A percentile compares a stretch with the other conserved stretches of the same genome.
Evolutionary conservation across 2,329 filamentous ascomycete species (phyloP).

Genomic region (Leptographium radiaticola): DNA sequence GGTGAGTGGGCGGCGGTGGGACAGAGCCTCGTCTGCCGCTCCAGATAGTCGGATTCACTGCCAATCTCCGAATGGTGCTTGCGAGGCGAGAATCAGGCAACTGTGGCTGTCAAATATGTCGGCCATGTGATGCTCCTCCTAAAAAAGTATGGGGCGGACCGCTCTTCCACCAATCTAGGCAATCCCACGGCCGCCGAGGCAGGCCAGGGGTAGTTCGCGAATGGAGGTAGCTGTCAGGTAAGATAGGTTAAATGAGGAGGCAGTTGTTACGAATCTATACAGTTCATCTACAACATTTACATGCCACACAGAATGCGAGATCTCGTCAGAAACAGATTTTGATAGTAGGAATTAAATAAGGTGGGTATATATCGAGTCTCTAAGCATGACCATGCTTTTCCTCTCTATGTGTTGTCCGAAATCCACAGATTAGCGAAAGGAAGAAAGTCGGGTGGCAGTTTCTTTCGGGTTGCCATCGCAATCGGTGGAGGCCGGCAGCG

Average conservation of each 20-base stretch:
- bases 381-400: background rate
- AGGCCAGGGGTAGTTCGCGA: no score
- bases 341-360: background rate
- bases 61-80: background rate
- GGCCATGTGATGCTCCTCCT: no score
- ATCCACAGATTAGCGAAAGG: background rate
- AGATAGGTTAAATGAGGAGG: no score
- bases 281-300: no score
- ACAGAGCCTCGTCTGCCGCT: background rate
- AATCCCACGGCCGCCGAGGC: no score
- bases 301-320: background rate
- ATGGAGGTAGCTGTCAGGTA: no score
- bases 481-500: background rate
- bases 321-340: no score
- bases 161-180: no score
- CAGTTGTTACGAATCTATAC: no score
- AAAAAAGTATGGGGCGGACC: no score
- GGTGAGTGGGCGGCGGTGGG: background rate
- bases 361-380: background rate
- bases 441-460: background rate
- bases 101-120: no score
- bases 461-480: background rate
- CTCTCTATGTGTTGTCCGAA: background rate
- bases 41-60: background rate
- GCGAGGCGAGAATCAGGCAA: no score